These are phyloP conservation scores for Microbotryum saponariae DNA, from an alignment of 1,284 basidiomycete species.

Conservation along the genomic window DNA sequence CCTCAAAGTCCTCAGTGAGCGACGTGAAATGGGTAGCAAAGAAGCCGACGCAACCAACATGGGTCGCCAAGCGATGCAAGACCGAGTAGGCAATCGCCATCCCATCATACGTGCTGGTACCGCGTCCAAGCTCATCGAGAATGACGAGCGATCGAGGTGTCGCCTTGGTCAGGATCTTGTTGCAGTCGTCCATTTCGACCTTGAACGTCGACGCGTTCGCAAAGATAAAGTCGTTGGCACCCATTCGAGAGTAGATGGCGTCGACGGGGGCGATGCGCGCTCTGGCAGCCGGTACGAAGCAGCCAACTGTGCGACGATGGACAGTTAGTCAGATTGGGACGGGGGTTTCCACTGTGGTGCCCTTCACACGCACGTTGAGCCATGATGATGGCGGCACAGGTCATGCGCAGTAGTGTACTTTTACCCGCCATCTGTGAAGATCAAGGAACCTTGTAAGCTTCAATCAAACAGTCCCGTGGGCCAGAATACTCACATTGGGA, in stretches of 20 bases:
- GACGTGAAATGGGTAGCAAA: constrained; percentile 74
- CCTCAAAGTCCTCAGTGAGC: constrained; percentile 70
- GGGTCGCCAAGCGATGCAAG: constrained; percentile 80
- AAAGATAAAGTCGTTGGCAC: constrained; percentile 94
- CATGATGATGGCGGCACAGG: constrained; percentile 43
- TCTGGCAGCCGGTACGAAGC: constrained; percentile 79
- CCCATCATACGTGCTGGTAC: constrained; percentile 69
- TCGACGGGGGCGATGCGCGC: constrained; percentile 86
- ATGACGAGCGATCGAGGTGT: constrained; percentile 88
- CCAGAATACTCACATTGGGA: constrained; percentile 62
- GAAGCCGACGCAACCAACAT: constrained; percentile 66
- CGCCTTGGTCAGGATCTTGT: constrained; percentile 52
- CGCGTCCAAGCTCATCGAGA: constrained; percentile 74
- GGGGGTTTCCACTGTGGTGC: neutral
- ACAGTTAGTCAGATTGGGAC: neutral
- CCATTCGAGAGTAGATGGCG: constrained; percentile 93
- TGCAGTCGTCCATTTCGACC: constrained; percentile 78
- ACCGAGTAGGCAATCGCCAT: constrained; percentile 95
- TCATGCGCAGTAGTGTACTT: constrained; percentile 72
- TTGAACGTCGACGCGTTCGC: constrained; percentile 91
- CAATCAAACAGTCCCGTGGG: neutral
- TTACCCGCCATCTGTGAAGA: constrained; percentile 41
- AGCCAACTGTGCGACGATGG: constrained; percentile 55
- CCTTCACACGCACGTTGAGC: constrained; percentile 27
- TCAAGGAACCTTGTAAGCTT: neutral